Percentiles rank a stretch among this genome's conserved stretches.
Evolutionary conservation across 108 stramenopile genomes (phyloP).

Genomic region (Pelagomonas calceolata): DNA sequence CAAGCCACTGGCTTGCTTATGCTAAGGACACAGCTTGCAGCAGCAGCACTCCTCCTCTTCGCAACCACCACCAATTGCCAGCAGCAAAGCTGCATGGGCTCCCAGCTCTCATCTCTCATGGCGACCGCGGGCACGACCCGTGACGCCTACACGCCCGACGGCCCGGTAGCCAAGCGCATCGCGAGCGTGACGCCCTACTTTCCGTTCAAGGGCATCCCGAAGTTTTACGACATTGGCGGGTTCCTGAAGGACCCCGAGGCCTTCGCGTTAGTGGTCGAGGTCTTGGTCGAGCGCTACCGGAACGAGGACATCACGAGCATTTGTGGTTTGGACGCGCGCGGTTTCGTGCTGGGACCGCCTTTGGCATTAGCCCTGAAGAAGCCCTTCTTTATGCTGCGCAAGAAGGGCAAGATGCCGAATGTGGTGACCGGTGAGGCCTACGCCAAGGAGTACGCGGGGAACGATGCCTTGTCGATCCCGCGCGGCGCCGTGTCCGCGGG

Average conservation of each 20-base stretch:
- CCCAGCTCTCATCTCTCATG: no score
- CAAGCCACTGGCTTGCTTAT: no score
- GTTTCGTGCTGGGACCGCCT: constrained; percentile 92
- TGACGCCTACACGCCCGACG: not conserved
- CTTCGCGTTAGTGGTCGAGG: constrained; percentile 77
- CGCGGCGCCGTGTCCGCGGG: constrained; percentile 67
- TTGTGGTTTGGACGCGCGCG: constrained; percentile 84
- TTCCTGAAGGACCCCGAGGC: constrained; percentile 65
- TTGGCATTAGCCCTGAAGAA: constrained; percentile 85
- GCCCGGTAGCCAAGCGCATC: constrained; percentile 30
- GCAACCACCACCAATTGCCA: no score
- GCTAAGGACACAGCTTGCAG: no score
- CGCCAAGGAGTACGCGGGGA: constrained; percentile 84
- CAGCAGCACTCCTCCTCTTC: no score
- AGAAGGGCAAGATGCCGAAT: constrained; percentile 96
- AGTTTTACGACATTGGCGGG: constrained; percentile 97
- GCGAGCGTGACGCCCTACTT: constrained; percentile 88
- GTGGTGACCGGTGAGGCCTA: constrained; percentile 64
- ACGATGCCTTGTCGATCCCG: constrained; percentile 77
- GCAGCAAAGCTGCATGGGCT: no score
- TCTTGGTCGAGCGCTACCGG: constrained; percentile 63
- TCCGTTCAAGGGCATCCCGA: constrained; percentile 94
- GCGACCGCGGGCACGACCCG: not conserved
- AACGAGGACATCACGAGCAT: constrained; percentile 70
- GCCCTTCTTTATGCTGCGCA: constrained; percentile 96